Base-by-base conservation (phyloP, 768 basidiomycete species). In the Tremella fuciformis region DNA sequence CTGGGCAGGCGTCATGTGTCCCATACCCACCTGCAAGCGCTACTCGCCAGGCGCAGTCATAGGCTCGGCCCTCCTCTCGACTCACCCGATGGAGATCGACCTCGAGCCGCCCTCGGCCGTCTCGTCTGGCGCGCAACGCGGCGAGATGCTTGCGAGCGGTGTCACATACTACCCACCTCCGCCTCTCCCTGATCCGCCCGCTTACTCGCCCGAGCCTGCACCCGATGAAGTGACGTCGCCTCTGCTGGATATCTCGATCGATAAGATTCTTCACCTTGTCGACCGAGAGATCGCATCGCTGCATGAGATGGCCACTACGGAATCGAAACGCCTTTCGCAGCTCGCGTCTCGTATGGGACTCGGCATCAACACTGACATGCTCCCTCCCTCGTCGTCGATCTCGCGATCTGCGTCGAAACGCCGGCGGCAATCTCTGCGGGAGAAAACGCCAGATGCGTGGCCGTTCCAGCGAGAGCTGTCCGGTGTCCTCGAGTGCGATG, bases 401-500 rank as follows among this genome's bases (percentile, higher is more conserved):
- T 41, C 6, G n/a, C 52, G 55, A 37, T 22, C 11, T 13, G 41
- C 37, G n/a, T 63, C 56, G 25, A 59, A 62, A 22, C 59, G 59
- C 47, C 53, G 53, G 7, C 52, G 59, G 16, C 39, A 29, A 24
- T 25, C 49, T 24, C 48, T 38, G 9, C n/a, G 18, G 38, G 13
- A 22, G 29, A 34, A 34, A 11, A 34, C 29, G 29, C 29, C 29
- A 34, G 29, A 34, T 34, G 29, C 11, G 18, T 52, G 51, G 51
- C 49, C 53, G n/a, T 78, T 80, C 53, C 66, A 75, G 46, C 71
- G 76, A 57, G 78, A 79, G 38, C 64, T 82, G 13, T 76, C 84
- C 21, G 67, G 82, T 11, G 87, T 92, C 65, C 81, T 94, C 55
- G 86, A 84, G 18, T 98, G 94, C 76, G 88, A 92, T 76, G 92